phyloP scores from a whole-genome alignment of 164 flowering plant species.

The Pachysandra terminalis region DNA sequence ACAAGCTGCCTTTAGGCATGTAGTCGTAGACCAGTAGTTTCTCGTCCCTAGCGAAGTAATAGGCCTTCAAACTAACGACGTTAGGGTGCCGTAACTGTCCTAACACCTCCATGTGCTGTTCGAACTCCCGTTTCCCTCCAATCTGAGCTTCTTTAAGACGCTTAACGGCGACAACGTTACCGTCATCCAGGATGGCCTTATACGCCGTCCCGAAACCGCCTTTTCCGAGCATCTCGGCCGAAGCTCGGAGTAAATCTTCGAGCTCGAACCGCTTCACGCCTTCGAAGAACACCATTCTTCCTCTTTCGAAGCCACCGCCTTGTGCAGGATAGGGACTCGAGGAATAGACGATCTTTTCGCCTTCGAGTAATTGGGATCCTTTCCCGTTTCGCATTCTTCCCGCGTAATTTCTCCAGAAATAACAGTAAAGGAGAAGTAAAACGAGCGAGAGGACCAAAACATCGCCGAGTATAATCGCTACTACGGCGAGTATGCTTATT shows the following conservation, averaged over 20 bases:
- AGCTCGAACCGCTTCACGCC: constrained; percentile 73
- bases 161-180: constrained; percentile 81
- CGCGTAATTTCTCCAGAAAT: constrained; percentile 50
- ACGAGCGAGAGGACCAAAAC: constrained; percentile 44
- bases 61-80: constrained; percentile 66
- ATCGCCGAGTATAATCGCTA: constrained; percentile 68
- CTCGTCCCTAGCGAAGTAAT: constrained; percentile 79
- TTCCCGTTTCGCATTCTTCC: constrained; percentile 16
- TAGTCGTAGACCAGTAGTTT: constrained; percentile 78
- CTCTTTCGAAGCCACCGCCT: constrained; percentile 44
- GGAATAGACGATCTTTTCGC: constrained; percentile 68
- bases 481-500: constrained; percentile 45
- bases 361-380: constrained; percentile 34
- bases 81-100: constrained; percentile 71
- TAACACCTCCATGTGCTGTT: constrained; percentile 70
- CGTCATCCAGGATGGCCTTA: constrained; percentile 83
- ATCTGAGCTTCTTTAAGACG: constrained; percentile 55
- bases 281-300: constrained; percentile 76
- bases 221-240: constrained; percentile 95
- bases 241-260: constrained; percentile 82
- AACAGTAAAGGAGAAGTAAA: constrained; percentile 58
- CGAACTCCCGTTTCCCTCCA: constrained; percentile 69
- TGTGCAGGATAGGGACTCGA: constrained; percentile 52
- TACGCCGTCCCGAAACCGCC: constrained; percentile 90
- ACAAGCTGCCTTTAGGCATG: constrained; percentile 77